phyloP scores from a whole-genome alignment of 306 rosid genomes.

The Rubus idaeus region DNA sequence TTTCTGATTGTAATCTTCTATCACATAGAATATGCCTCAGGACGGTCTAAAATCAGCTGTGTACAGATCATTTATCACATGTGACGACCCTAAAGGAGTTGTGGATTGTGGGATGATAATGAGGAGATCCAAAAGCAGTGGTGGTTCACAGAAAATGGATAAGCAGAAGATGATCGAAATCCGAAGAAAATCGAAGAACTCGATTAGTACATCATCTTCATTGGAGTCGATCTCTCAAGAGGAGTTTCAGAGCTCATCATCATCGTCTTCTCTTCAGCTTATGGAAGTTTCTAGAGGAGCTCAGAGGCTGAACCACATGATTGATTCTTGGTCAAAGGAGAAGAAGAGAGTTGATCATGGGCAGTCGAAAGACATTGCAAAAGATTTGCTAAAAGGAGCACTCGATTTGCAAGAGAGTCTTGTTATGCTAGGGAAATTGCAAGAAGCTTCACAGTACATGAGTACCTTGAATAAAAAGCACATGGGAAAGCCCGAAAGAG shows the following conservation, averaged over 20 bases:
- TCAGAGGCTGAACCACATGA: slow-evolving; percentile 66
- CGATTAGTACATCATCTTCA: slow-evolving; percentile 13
- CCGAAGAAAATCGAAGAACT: slow-evolving; percentile 40
- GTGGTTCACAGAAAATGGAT: slow-evolving; percentile 47
- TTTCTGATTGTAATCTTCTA: slow-evolving; percentile 28
- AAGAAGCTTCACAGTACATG: slow-evolving; percentile 62
- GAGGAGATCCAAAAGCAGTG: slow-evolving; percentile 50
- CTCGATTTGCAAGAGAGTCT: slow-evolving; percentile 81
- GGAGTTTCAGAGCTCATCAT: slow-evolving; percentile 29
- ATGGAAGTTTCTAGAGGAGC: slow-evolving; percentile 74
- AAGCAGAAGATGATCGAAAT: slow-evolving; percentile 46
- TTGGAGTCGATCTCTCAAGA: slow-evolving; percentile 37
- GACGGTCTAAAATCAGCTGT: slow-evolving; percentile 56
- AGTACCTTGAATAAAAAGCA: slow-evolving; percentile 38
- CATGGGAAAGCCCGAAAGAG: slow-evolving; percentile 35
- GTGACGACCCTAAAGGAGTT: slow-evolving; percentile 92
- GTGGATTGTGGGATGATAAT: slow-evolving; percentile 62
- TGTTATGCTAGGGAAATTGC: slow-evolving; percentile 62
- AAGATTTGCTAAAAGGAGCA: slow-evolving; percentile 76
- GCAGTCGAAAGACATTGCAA: slow-evolving; percentile 60
- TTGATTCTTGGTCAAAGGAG: slow-evolving; percentile 76
- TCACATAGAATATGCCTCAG: slow-evolving; percentile 53
- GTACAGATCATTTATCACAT: slow-evolving; percentile 75
- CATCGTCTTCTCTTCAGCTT: slow-evolving; percentile 56
- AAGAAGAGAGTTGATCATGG: slow-evolving; percentile 34